A percentile compares a stretch with the other conserved stretches of the same genome.
Evolutionary conservation across 2,329 filamentous ascomycete genomes (phyloP).

Genomic region (Tolypocladium cylindrosporum): DNA sequence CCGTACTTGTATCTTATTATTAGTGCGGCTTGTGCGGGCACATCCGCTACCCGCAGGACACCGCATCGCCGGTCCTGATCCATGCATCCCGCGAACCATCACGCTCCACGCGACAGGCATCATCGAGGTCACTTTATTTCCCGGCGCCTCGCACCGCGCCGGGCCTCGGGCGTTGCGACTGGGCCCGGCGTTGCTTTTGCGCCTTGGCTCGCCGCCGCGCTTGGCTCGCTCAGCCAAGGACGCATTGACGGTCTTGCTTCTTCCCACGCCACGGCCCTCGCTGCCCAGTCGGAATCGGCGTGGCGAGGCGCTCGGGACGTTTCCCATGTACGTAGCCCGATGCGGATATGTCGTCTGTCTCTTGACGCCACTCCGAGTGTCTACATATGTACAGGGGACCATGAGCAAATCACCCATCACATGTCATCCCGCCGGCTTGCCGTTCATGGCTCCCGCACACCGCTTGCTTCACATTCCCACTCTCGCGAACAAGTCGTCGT

Average conservation of each 20-base stretch:
- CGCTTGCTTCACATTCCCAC: constrained; percentile 12
- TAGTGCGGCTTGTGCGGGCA: too few relatives aligned
- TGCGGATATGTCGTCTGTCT: background rate
- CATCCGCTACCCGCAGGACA: background rate
- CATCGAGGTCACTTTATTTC: background rate
- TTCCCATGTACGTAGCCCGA: background rate
- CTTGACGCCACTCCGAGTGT: background rate
- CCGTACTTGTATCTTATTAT: too few relatives aligned
- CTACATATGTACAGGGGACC: background rate
- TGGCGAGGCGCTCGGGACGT: background rate
- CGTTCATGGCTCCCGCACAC: background rate
- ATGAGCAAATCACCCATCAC: background rate
- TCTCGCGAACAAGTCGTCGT: constrained; percentile 53
- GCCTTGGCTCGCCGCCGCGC: background rate
- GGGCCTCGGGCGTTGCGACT: background rate
- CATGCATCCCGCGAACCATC: too few relatives aligned
- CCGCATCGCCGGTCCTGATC: background rate
- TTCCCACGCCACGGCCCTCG: background rate
- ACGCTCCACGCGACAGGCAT: background rate
- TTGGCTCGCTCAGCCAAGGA: background rate
- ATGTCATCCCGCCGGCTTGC: background rate
- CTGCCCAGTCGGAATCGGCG: background rate
- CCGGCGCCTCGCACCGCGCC: background rate
- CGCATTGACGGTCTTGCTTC: background rate
- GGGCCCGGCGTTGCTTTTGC: background rate